Conservation (phyloP, 768 basidiomycete species). For the Naganishia onofrii region DNA sequence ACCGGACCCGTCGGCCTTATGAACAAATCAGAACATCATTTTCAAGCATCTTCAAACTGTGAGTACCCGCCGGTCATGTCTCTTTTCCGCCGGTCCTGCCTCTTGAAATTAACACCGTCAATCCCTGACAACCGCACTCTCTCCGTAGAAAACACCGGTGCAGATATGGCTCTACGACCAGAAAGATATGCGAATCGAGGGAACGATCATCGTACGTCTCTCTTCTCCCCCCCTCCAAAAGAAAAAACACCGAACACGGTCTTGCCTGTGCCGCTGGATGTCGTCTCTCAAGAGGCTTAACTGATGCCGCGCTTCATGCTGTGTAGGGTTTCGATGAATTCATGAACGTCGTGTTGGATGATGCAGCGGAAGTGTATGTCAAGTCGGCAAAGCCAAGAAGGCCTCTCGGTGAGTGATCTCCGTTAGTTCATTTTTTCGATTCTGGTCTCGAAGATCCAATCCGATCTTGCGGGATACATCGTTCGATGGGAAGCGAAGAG, state of each 20-base stretch:
- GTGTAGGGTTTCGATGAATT: constrained; percentile 97
- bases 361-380: constrained; percentile 79
- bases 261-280: too few relatives aligned
- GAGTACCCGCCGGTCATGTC: constrained; percentile 15
- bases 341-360: constrained; percentile 96
- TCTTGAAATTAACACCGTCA: too few relatives aligned
- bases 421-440: neutral
- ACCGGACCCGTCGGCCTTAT: constrained; percentile 24
- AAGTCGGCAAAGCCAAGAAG: constrained; percentile 81
- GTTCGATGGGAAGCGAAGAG: too few relatives aligned
- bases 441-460: too few relatives aligned
- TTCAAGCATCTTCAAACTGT: constrained; percentile 96
- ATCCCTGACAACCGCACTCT: too few relatives aligned
- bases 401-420: constrained; percentile 66
- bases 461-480: too few relatives aligned
- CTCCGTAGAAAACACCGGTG: constrained; percentile 73
- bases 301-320: too few relatives aligned
- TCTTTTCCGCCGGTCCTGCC: neutral
- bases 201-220: constrained; percentile 81
- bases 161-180: constrained; percentile 97
- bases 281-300: too few relatives aligned
- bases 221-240: neutral
- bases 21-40: constrained; percentile 77
- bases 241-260: neutral
- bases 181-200: constrained; percentile 92